Evolutionary conservation across 2,329 filamentous ascomycete genomes (phyloP), one percentile per base, ranked within the genome.

Genomic region (Colletotrichum lindemuthianum): DNA sequence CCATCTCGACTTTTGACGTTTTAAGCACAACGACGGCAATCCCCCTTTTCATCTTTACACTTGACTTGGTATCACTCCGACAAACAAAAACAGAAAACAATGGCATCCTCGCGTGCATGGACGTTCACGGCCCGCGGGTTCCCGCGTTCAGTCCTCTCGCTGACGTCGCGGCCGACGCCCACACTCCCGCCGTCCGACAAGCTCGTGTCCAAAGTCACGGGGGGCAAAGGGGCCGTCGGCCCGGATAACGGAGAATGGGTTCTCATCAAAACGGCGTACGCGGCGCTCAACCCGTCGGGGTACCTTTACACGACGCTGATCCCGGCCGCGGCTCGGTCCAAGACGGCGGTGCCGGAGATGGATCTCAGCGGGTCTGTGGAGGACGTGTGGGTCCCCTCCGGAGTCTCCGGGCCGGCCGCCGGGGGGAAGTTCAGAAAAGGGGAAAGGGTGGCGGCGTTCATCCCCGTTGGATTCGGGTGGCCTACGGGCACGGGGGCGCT

Each of bases 201-300:
- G 24, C 24, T 24, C 24, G 24, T 24, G 24, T 24, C 24, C 73
- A 1, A 70, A 72, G 6, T 49, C 65, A 10, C 67, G 70, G 2
- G 65, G 75, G 3, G 74, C 75, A 9, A 69, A 70, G 47, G 70
- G 71, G 48, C 70, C 66, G 4, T 68, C 73, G 6, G 11, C 37
- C 6, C 70, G 5, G 61, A 56, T 45, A 51, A 44, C 11, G 37
- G 10, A 16, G 73, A 77, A 69, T 77, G 76, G 76, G 64, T 83
- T 36, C 68, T 81, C 36, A 69, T 83, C 60, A 76, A 74, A 53
- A 70, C 79, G n/a, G 74, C 77, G 58, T 78, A 80, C 59, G 79
- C 76, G 4, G 79, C 77, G 12, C 79, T 84, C 60, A 83, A 83
- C 65, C 78, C 79, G 5, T 79, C 79, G 37, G 77, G 78, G 58